Evolutionary conservation across 805 yeast genomes (phyloP).

Genomic region (Spathaspora girioi): DNA sequence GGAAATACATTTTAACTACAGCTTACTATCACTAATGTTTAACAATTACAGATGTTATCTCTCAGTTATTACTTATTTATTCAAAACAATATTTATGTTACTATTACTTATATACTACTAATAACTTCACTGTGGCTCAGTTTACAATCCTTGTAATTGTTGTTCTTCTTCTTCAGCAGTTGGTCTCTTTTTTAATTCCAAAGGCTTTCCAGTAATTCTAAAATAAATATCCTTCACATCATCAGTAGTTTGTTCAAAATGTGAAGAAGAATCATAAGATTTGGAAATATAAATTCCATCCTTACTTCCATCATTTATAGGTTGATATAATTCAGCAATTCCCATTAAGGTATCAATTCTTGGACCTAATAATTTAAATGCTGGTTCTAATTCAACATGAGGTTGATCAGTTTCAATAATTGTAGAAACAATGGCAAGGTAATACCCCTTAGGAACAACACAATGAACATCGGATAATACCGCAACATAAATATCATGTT

Average conservation of each 20-base stretch:
- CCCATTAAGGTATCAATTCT: constrained; percentile 88
- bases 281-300: constrained; percentile 80
- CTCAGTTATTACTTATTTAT: no score
- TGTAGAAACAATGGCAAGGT: constrained; percentile 90
- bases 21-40: no score
- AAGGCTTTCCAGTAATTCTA: constrained; percentile 88
- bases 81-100: no score
- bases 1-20: no score
- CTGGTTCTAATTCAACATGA: constrained; percentile 88
- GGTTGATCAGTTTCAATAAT: constrained; percentile 91
- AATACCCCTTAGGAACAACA: constrained; percentile 85
- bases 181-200: constrained; percentile 77
- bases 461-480: constrained; percentile 85
- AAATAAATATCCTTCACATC: constrained; percentile 93
- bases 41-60: no score
- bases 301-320: constrained; percentile 73
- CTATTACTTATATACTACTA: not conserved
- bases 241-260: constrained; percentile 93
- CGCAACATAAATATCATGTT: constrained; percentile 93
- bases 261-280: constrained; percentile 92
- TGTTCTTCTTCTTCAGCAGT: constrained; percentile 53
- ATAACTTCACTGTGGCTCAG: not conserved
- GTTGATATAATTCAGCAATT: constrained; percentile 86
- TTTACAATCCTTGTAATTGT: constrained; percentile 17
- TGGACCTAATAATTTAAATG: constrained; percentile 84